phyloP scores from a whole-genome alignment of 495 filamentous ascomycete species.

The Aspergillus wentii region DNA sequence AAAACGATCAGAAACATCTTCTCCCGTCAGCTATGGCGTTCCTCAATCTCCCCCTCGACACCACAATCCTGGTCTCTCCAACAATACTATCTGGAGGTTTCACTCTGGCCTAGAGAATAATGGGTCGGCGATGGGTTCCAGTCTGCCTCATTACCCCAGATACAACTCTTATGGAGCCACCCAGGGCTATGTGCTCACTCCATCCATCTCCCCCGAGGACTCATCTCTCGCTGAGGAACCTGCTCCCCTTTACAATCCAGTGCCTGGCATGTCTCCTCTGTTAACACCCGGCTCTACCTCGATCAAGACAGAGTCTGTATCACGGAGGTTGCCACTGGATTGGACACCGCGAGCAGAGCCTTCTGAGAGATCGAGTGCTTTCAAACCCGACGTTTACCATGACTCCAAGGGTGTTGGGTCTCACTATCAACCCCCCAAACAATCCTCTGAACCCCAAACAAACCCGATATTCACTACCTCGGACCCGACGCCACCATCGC shows the following conservation, averaged over 20 bases:
- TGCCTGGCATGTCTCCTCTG: too few relatives aligned
- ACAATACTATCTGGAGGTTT: slow-evolving; percentile 19
- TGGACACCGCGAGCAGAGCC: slow-evolving; percentile 3
- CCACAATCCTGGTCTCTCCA: slow-evolving; percentile 12
- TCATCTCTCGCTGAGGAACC: too few relatives aligned
- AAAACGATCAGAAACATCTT: slow-evolving; percentile 17
- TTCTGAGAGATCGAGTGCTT: slow-evolving; percentile 5
- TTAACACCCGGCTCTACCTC: slow-evolving; percentile 1
- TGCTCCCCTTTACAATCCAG: too few relatives aligned
- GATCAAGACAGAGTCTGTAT: too few relatives aligned
- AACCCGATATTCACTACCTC: slow-evolving; percentile 1
- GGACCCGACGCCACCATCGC: slow-evolving; percentile 14
- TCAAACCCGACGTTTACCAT: neutral
- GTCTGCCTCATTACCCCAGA: too few relatives aligned
- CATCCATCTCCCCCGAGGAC: slow-evolving; percentile 9
- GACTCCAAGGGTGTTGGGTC: too few relatives aligned
- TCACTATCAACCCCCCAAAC: neutral
- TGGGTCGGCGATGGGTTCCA: slow-evolving; percentile 11
- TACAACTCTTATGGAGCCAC: too few relatives aligned
- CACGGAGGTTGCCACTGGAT: neutral
- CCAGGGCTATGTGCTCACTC: slow-evolving; percentile 8
- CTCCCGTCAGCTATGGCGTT: slow-evolving; percentile 9
- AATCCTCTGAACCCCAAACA: neutral
- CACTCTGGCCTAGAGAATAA: slow-evolving; percentile 17
- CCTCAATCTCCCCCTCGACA: slow-evolving; percentile 11